These are phyloP conservation scores for Plasmodium ovale DNA, from an alignment of 169 alveolate genomes.

Conservation along the genomic window DNA sequence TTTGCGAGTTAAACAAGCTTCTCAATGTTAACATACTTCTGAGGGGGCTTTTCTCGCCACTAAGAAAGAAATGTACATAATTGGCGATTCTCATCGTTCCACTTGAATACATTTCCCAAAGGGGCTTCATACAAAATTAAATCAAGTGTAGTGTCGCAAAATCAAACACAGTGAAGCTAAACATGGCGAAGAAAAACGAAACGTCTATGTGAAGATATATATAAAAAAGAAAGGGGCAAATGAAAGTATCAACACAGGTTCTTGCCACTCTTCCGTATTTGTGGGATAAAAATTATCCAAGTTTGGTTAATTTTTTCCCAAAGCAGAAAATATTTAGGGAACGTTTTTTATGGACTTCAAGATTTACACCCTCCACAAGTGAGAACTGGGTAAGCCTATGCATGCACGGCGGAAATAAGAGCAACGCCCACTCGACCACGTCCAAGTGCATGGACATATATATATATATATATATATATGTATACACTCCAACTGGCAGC, in stretches of 20 bases:
- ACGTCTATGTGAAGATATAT: too few relatives aligned
- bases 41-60: not conserved
- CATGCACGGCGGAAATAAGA: too few relatives aligned
- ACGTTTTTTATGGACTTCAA: not conserved
- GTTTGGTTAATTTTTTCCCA: not conserved
- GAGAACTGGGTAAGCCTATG: not conserved
- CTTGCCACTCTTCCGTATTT: not conserved
- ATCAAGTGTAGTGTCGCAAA: too few relatives aligned
- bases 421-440: too few relatives aligned
- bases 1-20: conserved; percentile 5
- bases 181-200: too few relatives aligned
- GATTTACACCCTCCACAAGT: not conserved
- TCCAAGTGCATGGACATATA: not conserved
- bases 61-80: too few relatives aligned
- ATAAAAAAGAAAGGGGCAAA: too few relatives aligned
- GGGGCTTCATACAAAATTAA: too few relatives aligned
- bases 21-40: conserved; percentile 29
- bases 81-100: too few relatives aligned
- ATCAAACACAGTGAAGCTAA: too few relatives aligned
- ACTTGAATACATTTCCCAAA: too few relatives aligned
- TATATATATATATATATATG: not conserved
- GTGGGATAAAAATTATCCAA: not conserved
- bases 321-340: not conserved
- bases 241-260: not conserved
- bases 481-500: too few relatives aligned